Conservation (phyloP, 352 stramenopile genomes). For the Phytophthora quininea region DNA sequence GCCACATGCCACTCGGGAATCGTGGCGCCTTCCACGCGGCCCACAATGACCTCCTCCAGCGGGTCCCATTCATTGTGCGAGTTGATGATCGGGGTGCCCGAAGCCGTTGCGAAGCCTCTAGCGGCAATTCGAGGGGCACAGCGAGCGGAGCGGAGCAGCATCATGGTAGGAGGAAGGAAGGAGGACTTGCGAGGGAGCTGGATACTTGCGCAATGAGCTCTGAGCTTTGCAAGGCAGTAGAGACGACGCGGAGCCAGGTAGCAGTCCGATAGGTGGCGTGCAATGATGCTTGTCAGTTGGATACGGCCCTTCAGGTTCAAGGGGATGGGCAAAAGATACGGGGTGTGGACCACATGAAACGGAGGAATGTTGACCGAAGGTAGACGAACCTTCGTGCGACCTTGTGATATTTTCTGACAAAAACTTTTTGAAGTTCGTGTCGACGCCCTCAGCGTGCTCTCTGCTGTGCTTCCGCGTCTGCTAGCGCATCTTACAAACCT, state of each 20-base stretch:
- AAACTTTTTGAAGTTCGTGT: too few relatives aligned
- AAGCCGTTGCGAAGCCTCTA: constrained; percentile 25
- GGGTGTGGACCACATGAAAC: neutral
- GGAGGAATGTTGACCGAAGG: neutral
- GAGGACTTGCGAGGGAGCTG: constrained; percentile 14
- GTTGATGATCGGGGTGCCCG: constrained; percentile 78
- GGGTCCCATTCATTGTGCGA: constrained; percentile 93
- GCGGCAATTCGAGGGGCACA: constrained; percentile 16
- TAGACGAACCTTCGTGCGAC: neutral
- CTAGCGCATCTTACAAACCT: too few relatives aligned
- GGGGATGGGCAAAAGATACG: neutral
- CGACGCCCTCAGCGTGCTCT: too few relatives aligned
- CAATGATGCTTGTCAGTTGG: neutral
- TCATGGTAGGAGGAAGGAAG: neutral
- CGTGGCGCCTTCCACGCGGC: constrained; percentile 84
- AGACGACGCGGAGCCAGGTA: neutral
- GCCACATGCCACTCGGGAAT: constrained; percentile 92
- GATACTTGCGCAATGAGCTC: constrained; percentile 20
- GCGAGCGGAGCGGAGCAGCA: constrained; percentile 13
- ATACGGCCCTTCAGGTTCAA: constrained; percentile 4
- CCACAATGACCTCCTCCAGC: constrained; percentile 92
- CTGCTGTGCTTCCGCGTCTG: too few relatives aligned
- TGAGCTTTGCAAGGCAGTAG: neutral
- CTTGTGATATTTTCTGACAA: neutral
- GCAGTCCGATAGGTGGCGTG: neutral